phyloP scores from a whole-genome alignment of 441 rosid species.

The Oxalis stricta region DNA sequence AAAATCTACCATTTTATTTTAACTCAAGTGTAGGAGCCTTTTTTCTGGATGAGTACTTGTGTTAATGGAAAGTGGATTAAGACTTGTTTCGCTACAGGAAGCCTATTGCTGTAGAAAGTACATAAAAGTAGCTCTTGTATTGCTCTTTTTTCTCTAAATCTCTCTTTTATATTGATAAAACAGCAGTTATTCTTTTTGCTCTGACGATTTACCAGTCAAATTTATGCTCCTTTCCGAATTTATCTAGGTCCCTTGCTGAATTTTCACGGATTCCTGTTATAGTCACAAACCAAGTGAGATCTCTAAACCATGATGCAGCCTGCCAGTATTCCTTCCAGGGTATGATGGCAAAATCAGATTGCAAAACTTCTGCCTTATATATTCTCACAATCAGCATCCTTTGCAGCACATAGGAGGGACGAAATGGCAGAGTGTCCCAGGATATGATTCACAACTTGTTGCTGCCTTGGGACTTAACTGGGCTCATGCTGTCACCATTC shows the following conservation, averaged over 20 bases:
- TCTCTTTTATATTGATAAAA: too few relatives aligned
- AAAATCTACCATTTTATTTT: too few relatives aligned
- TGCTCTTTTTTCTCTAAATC: too few relatives aligned
- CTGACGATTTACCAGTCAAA: too few relatives aligned
- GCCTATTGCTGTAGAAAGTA: too few relatives aligned
- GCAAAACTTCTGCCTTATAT: constrained; percentile 4
- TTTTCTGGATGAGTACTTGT: too few relatives aligned
- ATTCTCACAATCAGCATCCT: constrained; percentile 4
- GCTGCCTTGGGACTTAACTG: constrained; percentile 81
- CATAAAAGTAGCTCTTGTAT: too few relatives aligned
- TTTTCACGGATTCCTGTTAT: constrained; percentile 66
- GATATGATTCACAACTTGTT: constrained; percentile 55
- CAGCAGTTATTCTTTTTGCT: too few relatives aligned
- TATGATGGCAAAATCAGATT: constrained; percentile 12
- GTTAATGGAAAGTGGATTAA: too few relatives aligned
- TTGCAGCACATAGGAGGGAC: constrained; percentile 29
- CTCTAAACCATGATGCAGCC: constrained; percentile 40
- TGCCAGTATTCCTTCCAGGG: constrained; percentile 63
- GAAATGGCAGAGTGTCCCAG: constrained; percentile 16
- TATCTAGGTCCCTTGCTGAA: constrained; percentile 70
- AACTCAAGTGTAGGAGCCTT: too few relatives aligned
- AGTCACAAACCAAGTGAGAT: constrained; percentile 91
- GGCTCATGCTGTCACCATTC: constrained; percentile 84
- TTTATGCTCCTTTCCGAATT: constrained; percentile 4
- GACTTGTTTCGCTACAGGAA: too few relatives aligned